A percentile compares a stretch with the other conserved stretches of the same genome.
Evolutionary conservation across 2,329 filamentous ascomycete species (phyloP).

Genomic region (Arachnomyces sp.): DNA sequence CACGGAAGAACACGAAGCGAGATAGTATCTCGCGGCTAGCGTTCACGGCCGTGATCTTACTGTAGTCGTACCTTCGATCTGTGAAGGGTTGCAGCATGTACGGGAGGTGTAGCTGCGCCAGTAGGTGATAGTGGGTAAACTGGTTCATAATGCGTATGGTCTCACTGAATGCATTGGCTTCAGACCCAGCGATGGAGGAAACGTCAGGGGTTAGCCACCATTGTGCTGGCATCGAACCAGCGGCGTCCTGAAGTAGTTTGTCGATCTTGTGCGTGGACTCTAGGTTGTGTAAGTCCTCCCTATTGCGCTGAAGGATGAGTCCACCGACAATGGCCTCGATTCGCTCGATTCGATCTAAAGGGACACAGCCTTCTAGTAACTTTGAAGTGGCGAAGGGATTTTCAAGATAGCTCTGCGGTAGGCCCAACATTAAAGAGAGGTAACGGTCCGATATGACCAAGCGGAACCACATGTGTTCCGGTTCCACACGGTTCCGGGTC

Average conservation of each 20-base stretch:
- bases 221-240: slow-evolving; percentile 33
- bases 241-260: slow-evolving; percentile 35
- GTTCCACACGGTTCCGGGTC: slow-evolving; percentile 9
- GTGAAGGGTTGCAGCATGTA: slow-evolving; percentile 41
- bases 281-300: slow-evolving; percentile 24
- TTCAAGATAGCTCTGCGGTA: slow-evolving; percentile 25
- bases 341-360: slow-evolving; percentile 39
- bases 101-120: slow-evolving; percentile 49
- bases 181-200: slow-evolving; percentile 4
- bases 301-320: slow-evolving; percentile 44
- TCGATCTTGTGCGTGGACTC: slow-evolving; percentile 43
- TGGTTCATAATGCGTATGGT: slow-evolving; percentile 39
- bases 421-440: slow-evolving; percentile 35
- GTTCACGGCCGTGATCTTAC: slow-evolving; percentile 42
- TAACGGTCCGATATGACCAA: slow-evolving; percentile 32
- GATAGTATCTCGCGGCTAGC: slow-evolving; percentile 46
- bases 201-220: slow-evolving; percentile 43
- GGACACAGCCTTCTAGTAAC: slow-evolving; percentile 27
- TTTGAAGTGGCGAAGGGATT: slow-evolving; percentile 9
- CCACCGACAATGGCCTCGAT: slow-evolving; percentile 37
- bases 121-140: slow-evolving; percentile 44
- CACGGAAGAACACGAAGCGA: slow-evolving; percentile 44
- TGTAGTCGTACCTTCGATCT: slow-evolving; percentile 38
- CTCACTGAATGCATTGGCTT: slow-evolving; percentile 22
- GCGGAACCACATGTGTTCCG: slow-evolving; percentile 32